Evolutionary conservation across 805 yeast species (phyloP).

Genomic region (Kodamaea nitidulidarum): DNA sequence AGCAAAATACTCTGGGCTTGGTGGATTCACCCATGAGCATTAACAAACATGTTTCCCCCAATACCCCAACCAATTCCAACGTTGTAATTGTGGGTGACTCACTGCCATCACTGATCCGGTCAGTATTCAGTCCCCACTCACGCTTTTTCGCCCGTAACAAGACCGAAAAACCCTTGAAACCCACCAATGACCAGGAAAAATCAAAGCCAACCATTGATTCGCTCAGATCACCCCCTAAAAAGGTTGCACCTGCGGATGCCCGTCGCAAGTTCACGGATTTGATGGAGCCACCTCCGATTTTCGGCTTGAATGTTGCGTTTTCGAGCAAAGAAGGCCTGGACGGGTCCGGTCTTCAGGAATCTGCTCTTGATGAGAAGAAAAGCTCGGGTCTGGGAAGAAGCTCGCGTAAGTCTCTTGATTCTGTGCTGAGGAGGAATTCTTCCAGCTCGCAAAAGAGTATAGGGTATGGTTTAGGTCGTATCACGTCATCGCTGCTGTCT

Average conservation of each 20-base stretch:
- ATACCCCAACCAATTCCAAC: constrained; percentile 24
- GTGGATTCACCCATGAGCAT: constrained; percentile 9
- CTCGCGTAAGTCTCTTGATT: background rate
- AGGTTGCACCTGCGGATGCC: constrained; percentile 7
- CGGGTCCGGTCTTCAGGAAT: constrained; percentile 5
- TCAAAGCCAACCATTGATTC: constrained; percentile 31
- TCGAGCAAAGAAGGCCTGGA: constrained; percentile 3
- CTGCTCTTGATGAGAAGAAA: constrained; percentile 2
- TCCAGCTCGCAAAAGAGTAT: constrained; percentile 15
- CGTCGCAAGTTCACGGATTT: constrained; percentile 21
- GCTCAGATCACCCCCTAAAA: constrained; percentile 21
- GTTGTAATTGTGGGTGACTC: constrained; percentile 37
- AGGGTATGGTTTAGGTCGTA: constrained; percentile 25
- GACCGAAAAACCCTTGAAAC: constrained; percentile 2
- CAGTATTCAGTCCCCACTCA: constrained; percentile 37
- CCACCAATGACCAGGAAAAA: background rate
- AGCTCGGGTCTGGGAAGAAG: no score
- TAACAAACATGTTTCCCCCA: constrained; percentile 12
- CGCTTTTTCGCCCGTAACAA: constrained; percentile 31
- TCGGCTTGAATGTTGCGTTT: constrained; percentile 16
- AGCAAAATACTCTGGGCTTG: no score
- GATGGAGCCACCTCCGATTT: constrained; percentile 37
- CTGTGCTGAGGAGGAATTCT: constrained; percentile 9
- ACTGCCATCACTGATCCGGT: constrained; percentile 28
- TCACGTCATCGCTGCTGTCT: constrained; percentile 38